These are phyloP conservation scores for Leccinellum albellum DNA, from an alignment of 768 basidiomycete genomes.

Conservation along the genomic window DNA sequence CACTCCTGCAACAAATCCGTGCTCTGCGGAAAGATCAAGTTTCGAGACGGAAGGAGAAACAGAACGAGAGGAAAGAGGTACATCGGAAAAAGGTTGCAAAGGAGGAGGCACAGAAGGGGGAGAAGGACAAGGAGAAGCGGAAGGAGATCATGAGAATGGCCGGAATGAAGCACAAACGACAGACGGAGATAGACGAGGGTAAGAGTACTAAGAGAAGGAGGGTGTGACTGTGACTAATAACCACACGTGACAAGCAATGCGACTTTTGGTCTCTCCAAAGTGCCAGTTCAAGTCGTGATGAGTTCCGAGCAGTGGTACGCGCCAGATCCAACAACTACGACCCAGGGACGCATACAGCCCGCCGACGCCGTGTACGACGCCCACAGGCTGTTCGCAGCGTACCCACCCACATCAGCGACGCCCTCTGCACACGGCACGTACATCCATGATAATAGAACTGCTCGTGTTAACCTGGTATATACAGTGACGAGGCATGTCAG, in stretches of 20 bases:
- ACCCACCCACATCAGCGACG: slow-evolving; percentile 73
- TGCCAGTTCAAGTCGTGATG: slow-evolving; percentile 17
- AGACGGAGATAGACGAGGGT: slow-evolving; percentile 58
- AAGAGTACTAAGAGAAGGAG: slow-evolving; percentile 51
- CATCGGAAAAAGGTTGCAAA: slow-evolving; percentile 72
- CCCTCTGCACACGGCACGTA: slow-evolving; percentile 69
- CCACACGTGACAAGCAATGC: slow-evolving; percentile 10
- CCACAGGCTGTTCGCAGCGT: slow-evolving; percentile 60
- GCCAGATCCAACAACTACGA: slow-evolving; percentile 8
- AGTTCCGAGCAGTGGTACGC: slow-evolving; percentile 16
- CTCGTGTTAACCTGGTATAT: slow-evolving; percentile 14
- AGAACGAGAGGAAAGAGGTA: slow-evolving; percentile 68
- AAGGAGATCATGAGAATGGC: slow-evolving; percentile 71
- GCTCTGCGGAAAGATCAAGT: slow-evolving; percentile 90
- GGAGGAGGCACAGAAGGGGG: slow-evolving; percentile 54
- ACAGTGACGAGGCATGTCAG: slow-evolving; percentile 66
- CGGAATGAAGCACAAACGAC: slow-evolving; percentile 70
- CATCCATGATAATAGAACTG: neutral
- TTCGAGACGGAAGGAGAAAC: slow-evolving; percentile 74
- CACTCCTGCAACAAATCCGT: slow-evolving; percentile 89
- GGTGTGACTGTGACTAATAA: slow-evolving; percentile 19
- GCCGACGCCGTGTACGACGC: slow-evolving; percentile 62
- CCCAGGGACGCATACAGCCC: slow-evolving; percentile 15
- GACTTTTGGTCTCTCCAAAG: neutral
- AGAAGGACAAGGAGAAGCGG: slow-evolving; percentile 73